Conservation (phyloP, 2,329 filamentous ascomycete genomes). For the Phialemonium atrogriseum region DNA sequence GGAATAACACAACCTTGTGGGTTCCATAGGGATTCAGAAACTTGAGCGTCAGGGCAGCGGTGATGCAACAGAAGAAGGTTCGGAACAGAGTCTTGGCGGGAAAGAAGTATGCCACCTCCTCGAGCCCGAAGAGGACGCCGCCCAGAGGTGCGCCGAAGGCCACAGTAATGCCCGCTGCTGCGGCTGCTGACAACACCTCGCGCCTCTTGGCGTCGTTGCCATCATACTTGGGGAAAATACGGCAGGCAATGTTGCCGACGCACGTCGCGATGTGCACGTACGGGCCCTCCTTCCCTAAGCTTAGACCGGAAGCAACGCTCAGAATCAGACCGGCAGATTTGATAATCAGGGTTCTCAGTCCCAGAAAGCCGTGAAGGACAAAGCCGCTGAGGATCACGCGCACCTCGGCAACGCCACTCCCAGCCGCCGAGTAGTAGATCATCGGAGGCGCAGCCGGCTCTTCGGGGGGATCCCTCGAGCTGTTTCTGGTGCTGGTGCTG, state of each 20-base stretch:
- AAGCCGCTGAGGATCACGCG: conserved; percentile 98
- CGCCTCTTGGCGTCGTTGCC: conserved; percentile 88
- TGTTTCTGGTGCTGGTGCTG: too few relatives aligned
- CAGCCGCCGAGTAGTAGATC: conserved; percentile 92
- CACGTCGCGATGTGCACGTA: conserved; percentile 97
- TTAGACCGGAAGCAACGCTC: conserved; percentile 86
- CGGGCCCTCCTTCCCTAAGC: conserved; percentile 87
- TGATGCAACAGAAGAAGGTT: conserved; percentile 97
- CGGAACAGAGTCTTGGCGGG: conserved; percentile 94
- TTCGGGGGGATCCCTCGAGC: too few relatives aligned
- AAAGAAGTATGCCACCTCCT: conserved; percentile 97
- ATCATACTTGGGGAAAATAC: conserved; percentile 91
- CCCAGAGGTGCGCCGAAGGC: conserved; percentile 85
- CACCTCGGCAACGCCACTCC: conserved; percentile 93
- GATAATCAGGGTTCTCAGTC: conserved; percentile 75
- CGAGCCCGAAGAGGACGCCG: conserved; percentile 84
- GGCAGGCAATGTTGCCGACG: conserved; percentile 89
- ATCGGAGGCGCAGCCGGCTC: conserved; percentile 52
- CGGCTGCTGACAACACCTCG: conserved; percentile 87
- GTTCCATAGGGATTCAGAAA: conserved; percentile 96
- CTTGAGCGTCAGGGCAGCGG: conserved; percentile 82
- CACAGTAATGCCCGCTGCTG: conserved; percentile 85
- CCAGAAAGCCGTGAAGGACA: conserved; percentile 90
- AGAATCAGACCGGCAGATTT: conserved; percentile 79
- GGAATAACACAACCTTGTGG: conserved; percentile 91